A percentile compares a stretch with the other conserved stretches of the same genome.
Evolutionary conservation across 2,329 filamentous ascomycete species (phyloP).

Genomic region (Scedosporium boydii): DNA sequence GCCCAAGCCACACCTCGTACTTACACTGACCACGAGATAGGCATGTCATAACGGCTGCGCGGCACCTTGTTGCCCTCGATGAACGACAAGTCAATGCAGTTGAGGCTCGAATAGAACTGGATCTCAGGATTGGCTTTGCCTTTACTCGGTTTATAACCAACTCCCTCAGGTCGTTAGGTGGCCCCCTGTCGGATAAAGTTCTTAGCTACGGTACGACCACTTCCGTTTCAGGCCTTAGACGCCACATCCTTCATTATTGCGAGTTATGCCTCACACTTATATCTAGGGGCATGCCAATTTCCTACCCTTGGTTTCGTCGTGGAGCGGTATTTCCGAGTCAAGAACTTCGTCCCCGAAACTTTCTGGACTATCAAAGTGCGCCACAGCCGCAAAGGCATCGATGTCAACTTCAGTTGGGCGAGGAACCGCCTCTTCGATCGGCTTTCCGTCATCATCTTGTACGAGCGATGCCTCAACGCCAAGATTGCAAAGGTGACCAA

Average conservation of each 20-base stretch:
- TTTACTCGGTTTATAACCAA: slow-evolving; percentile 85
- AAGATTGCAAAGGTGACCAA: slow-evolving; percentile 72
- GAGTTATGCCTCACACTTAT: background rate
- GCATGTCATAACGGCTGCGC: slow-evolving; percentile 78
- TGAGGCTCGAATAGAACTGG: slow-evolving; percentile 79
- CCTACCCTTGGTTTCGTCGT: slow-evolving; percentile 95
- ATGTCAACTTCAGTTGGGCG: slow-evolving; percentile 77
- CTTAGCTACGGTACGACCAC: slow-evolving; percentile 66
- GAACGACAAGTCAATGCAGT: slow-evolving; percentile 83
- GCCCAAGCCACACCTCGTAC: slow-evolving; percentile 2
- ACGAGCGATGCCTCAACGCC: slow-evolving; percentile 72
- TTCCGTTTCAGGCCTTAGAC: background rate
- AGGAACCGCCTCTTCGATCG: slow-evolving; percentile 81
- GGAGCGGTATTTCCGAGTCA: slow-evolving; percentile 86
- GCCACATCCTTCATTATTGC: slow-evolving; percentile 5
- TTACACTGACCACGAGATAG: slow-evolving; percentile 28
- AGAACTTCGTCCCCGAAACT: slow-evolving; percentile 82
- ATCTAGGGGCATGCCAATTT: slow-evolving; percentile 79
- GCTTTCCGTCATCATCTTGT: slow-evolving; percentile 68
- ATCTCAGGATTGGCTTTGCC: slow-evolving; percentile 82
- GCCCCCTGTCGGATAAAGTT: slow-evolving; percentile 51
- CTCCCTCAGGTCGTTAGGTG: slow-evolving; percentile 63
- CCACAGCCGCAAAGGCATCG: slow-evolving; percentile 66
- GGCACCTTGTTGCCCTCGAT: slow-evolving; percentile 67
- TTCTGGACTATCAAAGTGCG: slow-evolving; percentile 91